Evolutionary conservation across 345 rosid genomes (phyloP), one percentile per base, ranked within the genome.

Genomic region (Murraya koenigii): DNA sequence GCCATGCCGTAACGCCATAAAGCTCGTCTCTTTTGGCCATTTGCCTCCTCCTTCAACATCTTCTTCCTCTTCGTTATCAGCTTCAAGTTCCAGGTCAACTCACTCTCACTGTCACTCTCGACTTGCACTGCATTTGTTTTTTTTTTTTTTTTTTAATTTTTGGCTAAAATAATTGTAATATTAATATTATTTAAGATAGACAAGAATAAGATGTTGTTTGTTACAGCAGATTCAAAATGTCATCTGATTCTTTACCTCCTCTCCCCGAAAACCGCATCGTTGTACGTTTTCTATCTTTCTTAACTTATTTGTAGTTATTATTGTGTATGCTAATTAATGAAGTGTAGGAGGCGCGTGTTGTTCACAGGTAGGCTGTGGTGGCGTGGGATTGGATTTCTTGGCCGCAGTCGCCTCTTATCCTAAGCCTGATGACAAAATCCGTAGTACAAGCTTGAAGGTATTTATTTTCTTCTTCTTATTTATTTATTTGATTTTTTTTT

Each of bases 341-440:
- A 22, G 19, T 25, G 30, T 19, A 64, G 64, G 6, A 14, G 33
- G 49, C 58, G 60, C 58, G 36, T 78, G 7, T 75, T 64, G 66
- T 28, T 64, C 39, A 75, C 92, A 95, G 97, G 82, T 95, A 55
- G 97, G 97, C 10, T 88, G 90, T 44, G 97, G 97, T 59, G 86
- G 79, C 14, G 81, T 80, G 54, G 36, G 75, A 25, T 84, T 94
- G 19, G 98, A 91, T 87, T 90, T 88, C 80, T 76, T 93, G 81
- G 98, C 98, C 3, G 81, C 92, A 0, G 97, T 94, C 44, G 88
- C 90, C 76, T 78, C 91, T 78, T 93, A 80, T 81, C 97, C 97
- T 61, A 86, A 89, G 33, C 97, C 97, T 5, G 97, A 95, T 26
- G 97, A 95, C 52, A 95, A 95, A 88, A 93, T 93, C 85, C 84